Conservation (phyloP, 352 stramenopile species). For the Globisporangium emineosum region DNA sequence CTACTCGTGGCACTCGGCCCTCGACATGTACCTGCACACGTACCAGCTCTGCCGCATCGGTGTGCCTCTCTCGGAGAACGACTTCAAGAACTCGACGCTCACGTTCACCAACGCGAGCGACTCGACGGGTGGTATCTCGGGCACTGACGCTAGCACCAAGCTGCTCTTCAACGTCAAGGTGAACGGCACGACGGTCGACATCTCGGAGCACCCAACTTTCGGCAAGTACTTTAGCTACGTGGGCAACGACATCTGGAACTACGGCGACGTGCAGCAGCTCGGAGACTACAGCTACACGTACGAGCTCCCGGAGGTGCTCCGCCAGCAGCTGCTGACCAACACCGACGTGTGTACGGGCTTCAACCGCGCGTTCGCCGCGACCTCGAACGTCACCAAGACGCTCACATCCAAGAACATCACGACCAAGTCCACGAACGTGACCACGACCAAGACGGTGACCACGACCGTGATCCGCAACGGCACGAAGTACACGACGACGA, state of each 20-base stretch:
- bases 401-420: constrained; percentile 33
- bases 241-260: constrained; percentile 55
- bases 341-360: constrained; percentile 59
- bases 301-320: constrained; percentile 52
- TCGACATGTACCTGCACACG: constrained; percentile 71
- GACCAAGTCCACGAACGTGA: constrained; percentile 44
- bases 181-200: constrained; percentile 45
- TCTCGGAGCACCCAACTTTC: constrained; percentile 53
- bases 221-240: constrained; percentile 61
- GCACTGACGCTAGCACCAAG: constrained; percentile 29
- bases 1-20: constrained; percentile 62
- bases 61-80: constrained; percentile 37
- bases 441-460: constrained; percentile 39
- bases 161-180: constrained; percentile 43
- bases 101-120: constrained; percentile 41
- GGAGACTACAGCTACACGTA: constrained; percentile 76
- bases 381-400: constrained; percentile 33
- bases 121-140: constrained; percentile 40
- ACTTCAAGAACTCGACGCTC: constrained; percentile 42
- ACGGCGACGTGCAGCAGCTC: constrained; percentile 57
- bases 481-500: constrained; percentile 54
- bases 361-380: constrained; percentile 38
- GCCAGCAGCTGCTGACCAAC: constrained; percentile 64
- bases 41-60: constrained; percentile 67
- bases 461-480: constrained; percentile 48